Percentiles rank a stretch among this genome's conserved stretches.
phyloP scores from a whole-genome alignment of 805 yeast species.

The Nematodospora valgi region DNA sequence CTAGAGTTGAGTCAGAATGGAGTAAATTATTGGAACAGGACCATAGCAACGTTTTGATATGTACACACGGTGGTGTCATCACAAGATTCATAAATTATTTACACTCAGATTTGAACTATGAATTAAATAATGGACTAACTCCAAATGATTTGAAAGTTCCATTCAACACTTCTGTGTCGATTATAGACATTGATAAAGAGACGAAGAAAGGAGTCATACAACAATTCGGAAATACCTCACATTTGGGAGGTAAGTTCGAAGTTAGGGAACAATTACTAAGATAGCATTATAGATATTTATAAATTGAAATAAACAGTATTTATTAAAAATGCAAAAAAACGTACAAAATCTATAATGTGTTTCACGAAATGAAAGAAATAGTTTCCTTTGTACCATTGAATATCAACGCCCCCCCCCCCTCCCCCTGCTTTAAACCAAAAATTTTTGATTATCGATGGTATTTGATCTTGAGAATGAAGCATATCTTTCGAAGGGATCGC shows the following conservation, averaged over 20 bases:
- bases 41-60: conserved; percentile 51
- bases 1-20: conserved; percentile 50
- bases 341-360: conserved; percentile 1
- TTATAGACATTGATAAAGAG: conserved; percentile 52
- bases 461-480: conserved; percentile 38
- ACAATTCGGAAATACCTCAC: conserved; percentile 64
- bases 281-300: too few species aligned
- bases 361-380: conserved; percentile 2
- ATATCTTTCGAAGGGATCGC: conserved; percentile 41
- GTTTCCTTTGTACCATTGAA: not conserved
- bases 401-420: not conserved
- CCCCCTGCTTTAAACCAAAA: conserved; percentile 2
- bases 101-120: conserved; percentile 34
- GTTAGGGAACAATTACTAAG: conserved; percentile 41
- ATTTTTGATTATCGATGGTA: conserved; percentile 24
- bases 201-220: conserved; percentile 42
- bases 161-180: conserved; percentile 70
- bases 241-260: conserved; percentile 55
- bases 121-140: conserved; percentile 35
- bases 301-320: not conserved
- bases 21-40: conserved; percentile 35
- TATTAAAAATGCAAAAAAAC: not conserved
- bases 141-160: conserved; percentile 53
- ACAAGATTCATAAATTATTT: conserved; percentile 55
- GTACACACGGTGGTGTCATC: conserved; percentile 83